phyloP scores from a whole-genome alignment of 2,329 filamentous ascomycete genomes.

The Pyrenochaeta sp. region DNA sequence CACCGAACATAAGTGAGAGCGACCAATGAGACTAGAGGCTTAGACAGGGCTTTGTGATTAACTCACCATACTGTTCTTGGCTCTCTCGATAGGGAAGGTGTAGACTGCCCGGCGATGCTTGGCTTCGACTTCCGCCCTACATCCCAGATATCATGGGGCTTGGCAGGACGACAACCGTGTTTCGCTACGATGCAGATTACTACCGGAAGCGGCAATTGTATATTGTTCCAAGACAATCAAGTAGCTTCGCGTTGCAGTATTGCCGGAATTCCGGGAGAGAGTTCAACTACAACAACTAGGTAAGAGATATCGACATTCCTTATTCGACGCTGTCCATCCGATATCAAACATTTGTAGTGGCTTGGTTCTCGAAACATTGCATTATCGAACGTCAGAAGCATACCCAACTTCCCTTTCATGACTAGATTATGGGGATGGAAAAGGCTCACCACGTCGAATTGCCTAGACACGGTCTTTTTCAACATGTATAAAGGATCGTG shows the following conservation, averaged over 20 bases:
- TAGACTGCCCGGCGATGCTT: slow-evolving; percentile 12
- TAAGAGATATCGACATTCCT: slow-evolving; percentile 14
- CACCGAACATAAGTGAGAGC: background rate
- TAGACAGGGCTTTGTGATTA: background rate
- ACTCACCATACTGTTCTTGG: slow-evolving; percentile 11
- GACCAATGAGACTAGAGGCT: background rate
- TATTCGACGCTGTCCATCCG: slow-evolving; percentile 20
- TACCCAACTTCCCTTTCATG: slow-evolving; percentile 15
- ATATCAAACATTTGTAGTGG: slow-evolving; percentile 7
- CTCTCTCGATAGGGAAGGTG: slow-evolving; percentile 16
- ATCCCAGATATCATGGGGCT: slow-evolving; percentile 3
- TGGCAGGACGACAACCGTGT: slow-evolving; percentile 18
- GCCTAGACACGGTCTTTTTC: background rate
- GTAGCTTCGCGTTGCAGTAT: background rate
- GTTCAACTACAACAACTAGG: background rate
- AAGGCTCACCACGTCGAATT: background rate
- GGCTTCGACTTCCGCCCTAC: slow-evolving; percentile 14
- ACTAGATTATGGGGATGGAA: slow-evolving; percentile 5
- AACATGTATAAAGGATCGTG: slow-evolving; percentile 4
- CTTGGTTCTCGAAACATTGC: slow-evolving; percentile 3
- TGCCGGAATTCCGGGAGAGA: slow-evolving; percentile 3
- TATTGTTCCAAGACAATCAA: slow-evolving; percentile 8
- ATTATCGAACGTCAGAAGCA: slow-evolving; percentile 8
- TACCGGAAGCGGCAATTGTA: slow-evolving; percentile 4
- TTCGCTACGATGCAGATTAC: slow-evolving; percentile 13